Percentiles rank a stretch among this genome's conserved stretches.
Evolutionary conservation across 257 asterid genomes (phyloP).

Genomic region (Gentiana straminea): DNA sequence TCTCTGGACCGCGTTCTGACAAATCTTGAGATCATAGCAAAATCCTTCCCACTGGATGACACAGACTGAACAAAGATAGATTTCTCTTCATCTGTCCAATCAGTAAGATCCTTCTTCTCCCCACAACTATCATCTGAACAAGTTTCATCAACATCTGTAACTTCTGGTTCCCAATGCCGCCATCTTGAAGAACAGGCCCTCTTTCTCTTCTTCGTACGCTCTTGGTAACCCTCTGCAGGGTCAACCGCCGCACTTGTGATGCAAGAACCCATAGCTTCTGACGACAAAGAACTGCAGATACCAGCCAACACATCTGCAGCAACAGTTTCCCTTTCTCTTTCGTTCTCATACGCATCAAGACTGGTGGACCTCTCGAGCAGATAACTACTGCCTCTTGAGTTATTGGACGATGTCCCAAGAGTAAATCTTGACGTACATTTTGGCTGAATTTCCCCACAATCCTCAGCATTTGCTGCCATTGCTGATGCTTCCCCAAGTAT

Average conservation of each 20-base stretch:
- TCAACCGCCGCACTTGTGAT: slow-evolving; percentile 71
- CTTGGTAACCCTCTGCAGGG: slow-evolving; percentile 55
- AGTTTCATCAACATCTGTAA: slow-evolving; percentile 54
- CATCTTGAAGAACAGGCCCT: slow-evolving; percentile 39
- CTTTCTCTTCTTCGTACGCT: slow-evolving; percentile 32
- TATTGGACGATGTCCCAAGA: slow-evolving; percentile 28
- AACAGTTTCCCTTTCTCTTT: slow-evolving; percentile 49
- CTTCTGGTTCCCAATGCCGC: slow-evolving; percentile 61
- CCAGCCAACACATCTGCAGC: slow-evolving; percentile 99
- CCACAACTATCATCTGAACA: slow-evolving; percentile 92
- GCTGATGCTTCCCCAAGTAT: slow-evolving; percentile 74
- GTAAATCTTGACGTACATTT: slow-evolving; percentile 32
- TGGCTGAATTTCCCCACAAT: slow-evolving; percentile 35
- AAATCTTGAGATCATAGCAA: slow-evolving; percentile 49
- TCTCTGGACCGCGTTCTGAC: slow-evolving; percentile 66
- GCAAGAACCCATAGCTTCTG: slow-evolving; percentile 96
- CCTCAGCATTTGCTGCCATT: slow-evolving; percentile 50
- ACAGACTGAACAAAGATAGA: slow-evolving; percentile 56
- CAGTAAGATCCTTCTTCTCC: slow-evolving; percentile 49
- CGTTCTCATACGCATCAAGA: slow-evolving; percentile 34
- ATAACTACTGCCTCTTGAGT: slow-evolving; percentile 29
- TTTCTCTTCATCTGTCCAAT: slow-evolving; percentile 96
- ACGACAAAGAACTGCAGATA: slow-evolving; percentile 86
- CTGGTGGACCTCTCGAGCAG: slow-evolving; percentile 39
- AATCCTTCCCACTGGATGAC: slow-evolving; percentile 72